Base-by-base conservation (phyloP, 2,329 filamentous ascomycete species). In the Colletotrichum sp. region DNA sequence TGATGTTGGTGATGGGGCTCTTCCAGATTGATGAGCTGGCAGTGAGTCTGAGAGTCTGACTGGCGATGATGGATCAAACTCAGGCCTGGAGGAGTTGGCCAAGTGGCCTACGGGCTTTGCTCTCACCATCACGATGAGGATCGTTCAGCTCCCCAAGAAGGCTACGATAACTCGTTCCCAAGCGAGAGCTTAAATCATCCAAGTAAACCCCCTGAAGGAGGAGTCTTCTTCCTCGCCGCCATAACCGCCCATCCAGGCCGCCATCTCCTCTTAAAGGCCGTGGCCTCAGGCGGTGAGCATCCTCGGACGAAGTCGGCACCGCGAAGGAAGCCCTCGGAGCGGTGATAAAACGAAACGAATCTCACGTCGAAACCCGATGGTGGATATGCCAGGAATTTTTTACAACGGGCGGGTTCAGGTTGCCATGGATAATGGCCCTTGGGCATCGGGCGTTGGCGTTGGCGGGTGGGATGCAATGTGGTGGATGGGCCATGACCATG, bases 261-360 rank as follows among this genome's bases (percentile, higher is more conserved):
- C 44, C 62, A 32, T 52, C 44, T 21, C 16, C 18, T 60, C 28
- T 44, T 21, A 32, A 59, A 63, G 30, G 6, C 24, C 70, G 24
- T 34, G 57, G 36, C 18, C 44, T 49, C 9, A 12, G 64, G 32
- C 73, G 63, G 73, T 67, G 71, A 52, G 28, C 15, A 15, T 36
- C 21, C 32, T 57, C 64, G 64, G 49, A 59, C 26, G 15, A 69
- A 32, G 44, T 69, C 70, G 64, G 70, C 57, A 69, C 16, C 59
- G 59, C 28, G 59, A 65, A 36, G 63, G 52, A 62, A 39, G 52
- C 16, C 34, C 24, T 75, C 57, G 69, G 60, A 34, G 70, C 57
- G 64, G 70, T 69, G 73, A 52, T 69, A 69, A 36, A 64, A 26
- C 70, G 69, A 60, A 69, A 72, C 64, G n/a, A 32, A 39, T 15